A percentile compares a stretch with the other conserved stretches of the same genome.
These are phyloP conservation scores for Rosa rugosa DNA, from an alignment of 306 rosid genomes.

Conservation along the genomic window DNA sequence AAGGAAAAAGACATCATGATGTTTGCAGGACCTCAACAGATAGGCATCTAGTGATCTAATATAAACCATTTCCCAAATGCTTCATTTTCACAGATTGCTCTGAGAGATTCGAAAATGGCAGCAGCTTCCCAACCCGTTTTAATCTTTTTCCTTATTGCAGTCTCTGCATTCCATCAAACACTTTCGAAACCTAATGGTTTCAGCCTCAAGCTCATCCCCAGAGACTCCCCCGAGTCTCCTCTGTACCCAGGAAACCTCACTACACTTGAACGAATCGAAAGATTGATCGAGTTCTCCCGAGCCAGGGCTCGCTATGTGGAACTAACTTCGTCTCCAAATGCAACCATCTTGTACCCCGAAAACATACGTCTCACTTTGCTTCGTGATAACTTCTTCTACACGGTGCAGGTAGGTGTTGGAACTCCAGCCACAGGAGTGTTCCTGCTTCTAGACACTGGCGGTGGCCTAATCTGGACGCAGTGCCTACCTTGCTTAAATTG, in stretches of 20 bases:
- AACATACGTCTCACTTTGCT: neutral
- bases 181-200: slow-evolving; percentile 16
- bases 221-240: slow-evolving; percentile 21
- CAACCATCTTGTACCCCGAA: neutral
- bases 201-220: slow-evolving; percentile 21
- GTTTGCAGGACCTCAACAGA: neutral
- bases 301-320: slow-evolving; percentile 2
- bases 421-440: neutral
- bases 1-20: neutral
- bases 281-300: neutral
- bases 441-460: slow-evolving; percentile 17
- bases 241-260: slow-evolving; percentile 29
- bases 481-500: slow-evolving; percentile 22
- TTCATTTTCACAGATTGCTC: neutral
- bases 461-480: slow-evolving; percentile 29
- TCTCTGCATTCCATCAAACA: neutral
- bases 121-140: neutral
- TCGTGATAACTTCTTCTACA: slow-evolving; percentile 2
- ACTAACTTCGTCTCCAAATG: neutral
- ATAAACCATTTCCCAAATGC: neutral
- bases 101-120: neutral
- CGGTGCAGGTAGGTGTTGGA: neutral
- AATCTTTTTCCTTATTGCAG: neutral
- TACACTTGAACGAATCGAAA: slow-evolving; percentile 7
- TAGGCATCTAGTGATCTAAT: neutral